These are phyloP conservation scores for Hanseniaspora hatyaiensis DNA, from an alignment of 805 yeast genomes.

Conservation along the genomic window DNA sequence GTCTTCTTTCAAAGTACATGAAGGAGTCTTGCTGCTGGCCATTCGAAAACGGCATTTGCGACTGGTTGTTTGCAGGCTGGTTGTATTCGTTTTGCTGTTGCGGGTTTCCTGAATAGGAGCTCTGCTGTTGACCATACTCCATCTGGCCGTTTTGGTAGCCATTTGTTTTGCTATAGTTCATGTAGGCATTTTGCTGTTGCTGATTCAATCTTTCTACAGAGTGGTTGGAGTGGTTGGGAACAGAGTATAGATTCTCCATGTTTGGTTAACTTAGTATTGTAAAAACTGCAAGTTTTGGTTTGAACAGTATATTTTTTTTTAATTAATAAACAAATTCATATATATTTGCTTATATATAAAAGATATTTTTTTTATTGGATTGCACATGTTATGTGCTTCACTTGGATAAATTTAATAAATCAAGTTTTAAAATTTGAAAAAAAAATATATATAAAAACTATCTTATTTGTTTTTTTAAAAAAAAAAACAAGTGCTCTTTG, in stretches of 20 bases:
- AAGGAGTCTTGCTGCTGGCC: constrained; percentile 17
- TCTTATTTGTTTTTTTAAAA: too few species aligned
- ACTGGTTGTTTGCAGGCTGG: constrained; percentile 21
- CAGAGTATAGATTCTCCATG: constrained; percentile 14
- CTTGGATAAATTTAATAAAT: too few species aligned
- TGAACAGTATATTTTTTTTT: too few species aligned
- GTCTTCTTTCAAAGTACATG: constrained; percentile 70
- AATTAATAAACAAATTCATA: too few species aligned
- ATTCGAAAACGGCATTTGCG: constrained; percentile 18
- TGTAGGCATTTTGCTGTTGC: constrained; percentile 19
- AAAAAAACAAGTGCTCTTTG: too few species aligned
- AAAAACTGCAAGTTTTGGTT: neutral
- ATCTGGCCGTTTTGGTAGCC: constrained; percentile 11
- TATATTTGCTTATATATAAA: too few species aligned
- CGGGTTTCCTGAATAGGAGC: constrained; percentile 23
- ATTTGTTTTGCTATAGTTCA: constrained; percentile 14
- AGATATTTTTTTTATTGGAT: too few species aligned
- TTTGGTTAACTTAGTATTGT: neutral
- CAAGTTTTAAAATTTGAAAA: too few species aligned
- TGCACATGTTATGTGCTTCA: too few species aligned
- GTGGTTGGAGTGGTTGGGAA: constrained; percentile 9
- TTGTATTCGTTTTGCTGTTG: constrained; percentile 17
- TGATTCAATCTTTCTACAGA: constrained; percentile 12
- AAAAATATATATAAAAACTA: too few species aligned
- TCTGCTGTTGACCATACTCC: constrained; percentile 21